Evolutionary conservation across 73 alveolate genomes (phyloP).

Genomic region (Stentor coeruleus): DNA sequence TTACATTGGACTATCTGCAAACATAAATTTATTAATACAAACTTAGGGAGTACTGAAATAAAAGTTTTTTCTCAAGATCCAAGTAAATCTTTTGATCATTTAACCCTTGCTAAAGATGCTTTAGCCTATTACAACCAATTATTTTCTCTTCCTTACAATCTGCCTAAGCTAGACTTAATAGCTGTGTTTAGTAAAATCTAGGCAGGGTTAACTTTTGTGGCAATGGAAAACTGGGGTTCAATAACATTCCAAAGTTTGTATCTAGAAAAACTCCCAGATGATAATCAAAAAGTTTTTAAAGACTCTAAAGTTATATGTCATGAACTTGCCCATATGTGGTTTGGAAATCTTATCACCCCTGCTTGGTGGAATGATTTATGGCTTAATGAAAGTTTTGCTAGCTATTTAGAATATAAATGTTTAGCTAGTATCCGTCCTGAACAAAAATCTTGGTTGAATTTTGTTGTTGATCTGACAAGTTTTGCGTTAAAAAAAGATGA

Average conservation of each 20-base stretch:
- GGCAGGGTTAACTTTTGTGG: conserved; percentile 57
- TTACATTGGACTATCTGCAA: conserved; percentile 68
- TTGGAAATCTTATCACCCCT: conserved; percentile 89
- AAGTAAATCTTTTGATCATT: conserved; percentile 22
- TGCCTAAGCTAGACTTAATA: conserved; percentile 66
- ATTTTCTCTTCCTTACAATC: conserved; percentile 70
- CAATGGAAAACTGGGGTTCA: conserved; percentile 94
- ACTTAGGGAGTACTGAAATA: conserved; percentile 42
- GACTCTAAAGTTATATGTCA: conserved; percentile 76
- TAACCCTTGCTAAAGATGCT: background rate
- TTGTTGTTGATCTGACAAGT: conserved; percentile 27
- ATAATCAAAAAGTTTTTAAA: conserved; percentile 48
- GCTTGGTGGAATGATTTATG: conserved; percentile 94
- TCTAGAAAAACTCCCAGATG: conserved; percentile 69
- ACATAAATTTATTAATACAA: conserved; percentile 62
- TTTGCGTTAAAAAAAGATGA: conserved; percentile 71
- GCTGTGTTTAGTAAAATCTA: background rate
- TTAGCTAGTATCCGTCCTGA: conserved; percentile 16
- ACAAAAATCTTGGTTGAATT: conserved; percentile 30
- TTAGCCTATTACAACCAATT: conserved; percentile 47
- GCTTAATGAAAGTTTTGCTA: conserved; percentile 88
- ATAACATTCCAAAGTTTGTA: conserved; percentile 68
- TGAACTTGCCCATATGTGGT: conserved; percentile 93
- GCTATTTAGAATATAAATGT: conserved; percentile 39
- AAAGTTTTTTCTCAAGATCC: conserved; percentile 37